Evolutionary conservation across 345 rosid species (phyloP).

Genomic region (Excoecaria cochinchinensis): DNA sequence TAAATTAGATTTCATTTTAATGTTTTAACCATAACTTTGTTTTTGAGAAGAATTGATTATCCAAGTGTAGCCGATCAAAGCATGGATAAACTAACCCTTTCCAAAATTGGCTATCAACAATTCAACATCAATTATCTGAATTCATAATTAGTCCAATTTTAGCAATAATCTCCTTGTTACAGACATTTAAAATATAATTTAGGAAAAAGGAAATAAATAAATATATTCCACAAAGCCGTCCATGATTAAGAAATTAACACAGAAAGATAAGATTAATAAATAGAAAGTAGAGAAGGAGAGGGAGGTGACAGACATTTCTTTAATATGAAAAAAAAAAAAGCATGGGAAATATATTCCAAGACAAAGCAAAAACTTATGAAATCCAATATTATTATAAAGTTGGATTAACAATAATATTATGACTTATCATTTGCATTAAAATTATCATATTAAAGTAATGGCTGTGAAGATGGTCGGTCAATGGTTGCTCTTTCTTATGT

Average conservation of each 20-base stretch:
- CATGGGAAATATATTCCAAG: constrained; percentile 18
- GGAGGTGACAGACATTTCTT: constrained; percentile 11
- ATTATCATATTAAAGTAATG: not conserved
- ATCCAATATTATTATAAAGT: constrained; percentile 5
- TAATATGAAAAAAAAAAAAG: not conserved
- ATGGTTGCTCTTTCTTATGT: not conserved
- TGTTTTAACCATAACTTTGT: too few species aligned
- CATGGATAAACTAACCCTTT: not conserved
- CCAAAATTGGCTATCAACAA: not conserved
- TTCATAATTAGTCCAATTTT: not conserved
- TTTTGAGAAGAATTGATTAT: too few species aligned
- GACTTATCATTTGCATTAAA: not conserved
- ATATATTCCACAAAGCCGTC: constrained; percentile 22
- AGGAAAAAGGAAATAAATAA: not conserved
- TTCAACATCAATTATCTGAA: not conserved
- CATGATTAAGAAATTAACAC: too few species aligned
- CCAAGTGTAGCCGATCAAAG: not conserved
- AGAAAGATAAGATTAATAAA: constrained; percentile 24
- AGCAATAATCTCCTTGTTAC: constrained; percentile 18
- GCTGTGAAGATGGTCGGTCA: constrained; percentile 10
- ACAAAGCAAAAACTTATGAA: constrained; percentile 12
- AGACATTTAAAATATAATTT: not conserved
- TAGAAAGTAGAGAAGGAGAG: not conserved
- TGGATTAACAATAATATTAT: not conserved
- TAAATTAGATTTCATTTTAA: too few species aligned